Conservation (phyloP, 192 early-diverging fungal genomes). For the Phlyctochytrium bullatum region DNA sequence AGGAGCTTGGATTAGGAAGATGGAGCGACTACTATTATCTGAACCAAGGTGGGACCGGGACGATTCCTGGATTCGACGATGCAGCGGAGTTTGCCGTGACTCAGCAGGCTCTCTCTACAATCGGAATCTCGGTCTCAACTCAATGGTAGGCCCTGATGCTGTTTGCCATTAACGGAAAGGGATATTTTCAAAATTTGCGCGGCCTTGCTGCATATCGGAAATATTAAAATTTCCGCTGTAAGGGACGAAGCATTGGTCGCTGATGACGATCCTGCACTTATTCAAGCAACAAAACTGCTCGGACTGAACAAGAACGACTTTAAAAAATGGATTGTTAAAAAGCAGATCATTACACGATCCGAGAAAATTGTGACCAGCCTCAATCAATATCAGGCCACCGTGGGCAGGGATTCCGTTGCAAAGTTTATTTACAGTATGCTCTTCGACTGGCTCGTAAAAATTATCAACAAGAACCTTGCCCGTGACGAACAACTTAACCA, state of each 20-base stretch:
- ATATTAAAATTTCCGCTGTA: conserved; percentile 81
- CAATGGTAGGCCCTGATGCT: conserved; percentile 62
- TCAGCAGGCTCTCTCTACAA: conserved; percentile 75
- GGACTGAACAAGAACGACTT: conserved; percentile 77
- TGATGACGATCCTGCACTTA: conserved; percentile 74
- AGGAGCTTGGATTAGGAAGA: conserved; percentile 75
- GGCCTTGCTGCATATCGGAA: conserved; percentile 91
- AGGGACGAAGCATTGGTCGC: conserved; percentile 66
- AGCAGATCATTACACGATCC: conserved; percentile 84
- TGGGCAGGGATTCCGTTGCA: conserved; percentile 89
- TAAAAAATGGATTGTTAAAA: conserved; percentile 92
- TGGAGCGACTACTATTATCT: conserved; percentile 83
- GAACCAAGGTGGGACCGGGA: conserved; percentile 76
- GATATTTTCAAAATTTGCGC: conserved; percentile 87
- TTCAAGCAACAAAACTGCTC: conserved; percentile 68
- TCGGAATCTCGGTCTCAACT: conserved; percentile 76
- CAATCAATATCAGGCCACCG: conserved; percentile 67
- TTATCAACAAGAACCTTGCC: conserved; percentile 79
- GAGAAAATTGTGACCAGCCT: conserved; percentile 90
- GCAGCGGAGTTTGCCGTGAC: conserved; percentile 88
- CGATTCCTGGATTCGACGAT: conserved; percentile 87
- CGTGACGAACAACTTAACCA: conserved; percentile 50
- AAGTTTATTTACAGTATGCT: conserved; percentile 95
- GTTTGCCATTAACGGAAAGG: conserved; percentile 20
- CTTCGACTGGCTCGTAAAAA: conserved; percentile 94